A percentile compares a stretch with the other conserved stretches of the same genome.
These are phyloP conservation scores for Yamadazyma takamatsuzukensis DNA, from an alignment of 805 yeast species.

Conservation along the genomic window DNA sequence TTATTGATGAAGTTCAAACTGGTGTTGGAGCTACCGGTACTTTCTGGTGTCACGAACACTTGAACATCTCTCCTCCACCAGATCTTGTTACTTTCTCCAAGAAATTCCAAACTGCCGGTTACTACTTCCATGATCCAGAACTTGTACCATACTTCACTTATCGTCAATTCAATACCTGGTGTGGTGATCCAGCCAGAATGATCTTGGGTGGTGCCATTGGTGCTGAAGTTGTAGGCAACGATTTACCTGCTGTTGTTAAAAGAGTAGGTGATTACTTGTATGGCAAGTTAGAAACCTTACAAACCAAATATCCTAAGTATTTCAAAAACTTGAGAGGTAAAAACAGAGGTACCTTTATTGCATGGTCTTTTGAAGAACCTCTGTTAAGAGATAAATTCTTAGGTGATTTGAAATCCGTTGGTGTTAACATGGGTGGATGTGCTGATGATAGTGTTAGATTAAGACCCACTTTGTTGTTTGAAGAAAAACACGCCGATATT, in stretches of 20 bases:
- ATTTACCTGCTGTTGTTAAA: constrained; percentile 52
- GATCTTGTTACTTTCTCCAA: constrained; percentile 85
- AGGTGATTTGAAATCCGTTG: constrained; percentile 54
- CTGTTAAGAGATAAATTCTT: constrained; percentile 60
- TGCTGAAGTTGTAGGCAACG: constrained; percentile 57
- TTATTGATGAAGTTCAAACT: constrained; percentile 86
- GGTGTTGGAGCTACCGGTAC: constrained; percentile 87
- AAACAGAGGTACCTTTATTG: constrained; percentile 62
- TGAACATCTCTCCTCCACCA: constrained; percentile 69
- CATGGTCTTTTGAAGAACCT: constrained; percentile 52
- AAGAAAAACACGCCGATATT: constrained; percentile 74
- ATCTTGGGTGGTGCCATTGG: constrained; percentile 72
- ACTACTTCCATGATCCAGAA: constrained; percentile 72
- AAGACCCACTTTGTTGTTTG: constrained; percentile 77
- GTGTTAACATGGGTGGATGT: constrained; percentile 84
- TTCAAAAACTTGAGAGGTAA: constrained; percentile 57
- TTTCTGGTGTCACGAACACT: constrained; percentile 88
- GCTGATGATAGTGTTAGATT: constrained; percentile 75
- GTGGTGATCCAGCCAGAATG: constrained; percentile 85
- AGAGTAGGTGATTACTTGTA: constrained; percentile 68
- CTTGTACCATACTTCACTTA: constrained; percentile 73
- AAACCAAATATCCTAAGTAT: constrained; percentile 59
- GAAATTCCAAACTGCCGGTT: constrained; percentile 88
- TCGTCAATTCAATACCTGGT: constrained; percentile 92
- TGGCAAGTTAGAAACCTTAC: constrained; percentile 50